Evolutionary conservation across 371 early-diverging fungal species (phyloP).

Genomic region (Apophysomyces ossiformis): DNA sequence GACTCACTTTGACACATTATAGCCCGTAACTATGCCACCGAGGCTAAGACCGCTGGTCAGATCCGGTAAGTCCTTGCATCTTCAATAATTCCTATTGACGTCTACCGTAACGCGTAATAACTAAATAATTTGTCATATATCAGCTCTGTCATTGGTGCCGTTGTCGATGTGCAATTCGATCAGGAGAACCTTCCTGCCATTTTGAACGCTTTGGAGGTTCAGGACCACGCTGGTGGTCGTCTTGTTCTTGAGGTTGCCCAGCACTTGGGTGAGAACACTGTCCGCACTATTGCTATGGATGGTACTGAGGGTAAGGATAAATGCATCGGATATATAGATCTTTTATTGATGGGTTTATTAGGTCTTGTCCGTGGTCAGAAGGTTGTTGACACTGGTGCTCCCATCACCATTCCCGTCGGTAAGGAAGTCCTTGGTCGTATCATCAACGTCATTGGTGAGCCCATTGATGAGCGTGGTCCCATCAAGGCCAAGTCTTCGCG

Average conservation of each 20-base stretch:
- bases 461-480: slow-evolving; percentile 98
- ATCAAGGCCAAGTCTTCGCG: slow-evolving; percentile 87
- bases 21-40: slow-evolving; percentile 48
- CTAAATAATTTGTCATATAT: too few species aligned
- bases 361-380: slow-evolving; percentile 97
- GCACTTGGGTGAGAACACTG: slow-evolving; percentile 98
- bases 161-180: slow-evolving; percentile 97
- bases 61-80: slow-evolving; percentile 48
- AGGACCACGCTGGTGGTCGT: slow-evolving; percentile 78
- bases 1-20: not conserved
- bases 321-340: not conserved
- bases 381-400: slow-evolving; percentile 93
- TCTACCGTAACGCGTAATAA: too few species aligned
- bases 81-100: too few species aligned
- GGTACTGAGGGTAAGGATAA: slow-evolving; percentile 66
- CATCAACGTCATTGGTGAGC: slow-evolving; percentile 98
- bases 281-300: slow-evolving; percentile 99
- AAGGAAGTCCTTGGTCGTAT: slow-evolving; percentile 96
- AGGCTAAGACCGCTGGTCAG: slow-evolving; percentile 43
- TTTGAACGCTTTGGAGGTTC: slow-evolving; percentile 96
- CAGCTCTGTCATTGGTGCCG: slow-evolving; percentile 92
- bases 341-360: slow-evolving; percentile 32
- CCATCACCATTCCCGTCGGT: slow-evolving; percentile 95
- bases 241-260: slow-evolving; percentile 97
- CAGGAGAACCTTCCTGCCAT: slow-evolving; percentile 92